Conservation (phyloP, 2,329 filamentous ascomycete genomes). For the Penicillium occitanis region DNA sequence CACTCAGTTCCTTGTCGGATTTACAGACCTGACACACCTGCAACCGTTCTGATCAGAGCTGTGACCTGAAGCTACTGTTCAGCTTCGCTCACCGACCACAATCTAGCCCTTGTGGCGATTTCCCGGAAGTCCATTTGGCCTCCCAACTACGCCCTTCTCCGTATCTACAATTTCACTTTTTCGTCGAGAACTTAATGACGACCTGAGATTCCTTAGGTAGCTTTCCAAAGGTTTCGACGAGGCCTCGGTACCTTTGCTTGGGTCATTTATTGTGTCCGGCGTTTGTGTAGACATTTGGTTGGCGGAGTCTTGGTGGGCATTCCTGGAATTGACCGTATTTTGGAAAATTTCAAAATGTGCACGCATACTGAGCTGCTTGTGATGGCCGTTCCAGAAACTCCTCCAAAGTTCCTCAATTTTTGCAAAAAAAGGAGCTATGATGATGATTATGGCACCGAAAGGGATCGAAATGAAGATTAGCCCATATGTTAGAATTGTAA, state of each 20-base stretch:
- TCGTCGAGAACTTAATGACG: not conserved
- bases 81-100: not conserved
- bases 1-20: too few species aligned
- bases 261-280: not conserved
- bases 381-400: not conserved
- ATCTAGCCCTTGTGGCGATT: not conserved
- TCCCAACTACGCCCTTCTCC: not conserved
- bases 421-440: not conserved
- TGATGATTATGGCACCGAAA: not conserved
- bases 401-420: not conserved
- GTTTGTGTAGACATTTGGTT: not conserved
- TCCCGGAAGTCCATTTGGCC: not conserved
- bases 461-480: not conserved
- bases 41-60: not conserved
- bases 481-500: not conserved
- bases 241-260: not conserved
- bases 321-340: not conserved
- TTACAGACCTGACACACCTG: too few species aligned
- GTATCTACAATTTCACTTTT: not conserved
- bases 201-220: not conserved
- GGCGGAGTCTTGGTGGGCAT: not conserved
- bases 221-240: not conserved
- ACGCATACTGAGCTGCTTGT: not conserved
- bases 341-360: not conserved
- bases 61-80: not conserved